Conservation (phyloP, 1,139 yeast species). For the Taiozyma sp. region DNA sequence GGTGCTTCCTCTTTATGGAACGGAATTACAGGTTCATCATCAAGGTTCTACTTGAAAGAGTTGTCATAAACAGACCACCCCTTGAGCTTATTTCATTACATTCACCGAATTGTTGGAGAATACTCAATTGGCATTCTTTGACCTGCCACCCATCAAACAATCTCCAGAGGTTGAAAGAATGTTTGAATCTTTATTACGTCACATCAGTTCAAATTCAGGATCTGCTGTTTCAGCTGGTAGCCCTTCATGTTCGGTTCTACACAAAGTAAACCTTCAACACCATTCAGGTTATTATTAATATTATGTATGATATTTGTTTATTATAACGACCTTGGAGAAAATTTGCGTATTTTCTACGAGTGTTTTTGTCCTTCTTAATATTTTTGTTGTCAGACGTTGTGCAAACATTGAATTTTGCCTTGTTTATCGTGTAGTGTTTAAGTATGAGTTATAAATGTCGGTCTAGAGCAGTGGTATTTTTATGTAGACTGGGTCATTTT, state of each 20-base stretch:
- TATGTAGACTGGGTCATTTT: too few species aligned
- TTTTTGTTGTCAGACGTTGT: too few species aligned
- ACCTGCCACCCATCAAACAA: conserved; percentile 65
- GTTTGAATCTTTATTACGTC: conserved; percentile 29
- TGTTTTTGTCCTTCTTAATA: too few species aligned
- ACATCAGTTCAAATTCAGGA: conserved; percentile 16
- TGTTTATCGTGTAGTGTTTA: too few species aligned
- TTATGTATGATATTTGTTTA: neutral
- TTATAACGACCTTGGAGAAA: neutral
- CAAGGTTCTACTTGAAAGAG: conserved; percentile 80
- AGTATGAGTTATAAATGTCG: too few species aligned
- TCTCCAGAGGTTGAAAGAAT: conserved; percentile 63
- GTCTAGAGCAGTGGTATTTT: too few species aligned
- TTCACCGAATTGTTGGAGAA: conserved; percentile 76
- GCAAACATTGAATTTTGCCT: too few species aligned
- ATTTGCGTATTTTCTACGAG: neutral
- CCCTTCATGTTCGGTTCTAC: neutral
- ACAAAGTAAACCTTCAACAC: neutral
- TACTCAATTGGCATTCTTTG: conserved; percentile 61
- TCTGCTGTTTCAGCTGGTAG: neutral
- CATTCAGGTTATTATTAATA: neutral
- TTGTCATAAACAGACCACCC: conserved; percentile 89
- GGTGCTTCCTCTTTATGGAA: conserved; percentile 53
- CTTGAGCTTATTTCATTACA: conserved; percentile 91
- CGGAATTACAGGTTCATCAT: conserved; percentile 62